Percentiles rank a stretch among this genome's conserved stretches.
phyloP scores from a whole-genome alignment of 345 rosid species.

The Citrus mangshanensis region DNA sequence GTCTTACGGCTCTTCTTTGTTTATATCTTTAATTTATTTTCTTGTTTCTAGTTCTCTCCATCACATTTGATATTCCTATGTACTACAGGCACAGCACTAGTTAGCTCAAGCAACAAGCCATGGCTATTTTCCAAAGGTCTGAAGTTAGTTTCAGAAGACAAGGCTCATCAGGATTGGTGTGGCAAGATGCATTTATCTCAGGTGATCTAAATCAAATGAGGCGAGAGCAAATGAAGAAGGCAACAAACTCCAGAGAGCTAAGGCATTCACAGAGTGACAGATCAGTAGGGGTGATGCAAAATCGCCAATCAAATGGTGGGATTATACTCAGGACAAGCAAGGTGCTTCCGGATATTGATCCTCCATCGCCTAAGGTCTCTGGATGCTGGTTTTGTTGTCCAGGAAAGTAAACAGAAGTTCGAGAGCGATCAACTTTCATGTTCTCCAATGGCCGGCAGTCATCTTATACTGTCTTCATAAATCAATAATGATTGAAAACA shows the following conservation, averaged over 20 bases:
- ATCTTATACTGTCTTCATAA: too few relatives aligned
- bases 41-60: background rate
- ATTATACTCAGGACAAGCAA: background rate
- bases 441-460: too few relatives aligned
- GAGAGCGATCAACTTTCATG: too few relatives aligned
- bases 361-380: background rate
- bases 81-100: too few relatives aligned
- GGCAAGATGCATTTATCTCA: constrained; percentile 3
- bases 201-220: constrained; percentile 10
- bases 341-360: constrained; percentile 6
- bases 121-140: constrained; percentile 14
- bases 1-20: background rate
- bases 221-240: background rate
- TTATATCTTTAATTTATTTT: background rate
- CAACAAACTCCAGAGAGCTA: background rate
- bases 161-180: constrained; percentile 14
- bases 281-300: background rate
- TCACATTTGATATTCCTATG: too few relatives aligned
- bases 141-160: constrained; percentile 11
- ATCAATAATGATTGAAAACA: too few relatives aligned
- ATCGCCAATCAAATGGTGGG: background rate
- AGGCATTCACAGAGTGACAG: constrained; percentile 10
- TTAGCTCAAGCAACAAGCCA: background rate
- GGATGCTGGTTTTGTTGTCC: background rate
- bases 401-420: background rate